Conservation (phyloP, 2,329 filamentous ascomycete species). For the Plectosphaerella cucumerina region DNA sequence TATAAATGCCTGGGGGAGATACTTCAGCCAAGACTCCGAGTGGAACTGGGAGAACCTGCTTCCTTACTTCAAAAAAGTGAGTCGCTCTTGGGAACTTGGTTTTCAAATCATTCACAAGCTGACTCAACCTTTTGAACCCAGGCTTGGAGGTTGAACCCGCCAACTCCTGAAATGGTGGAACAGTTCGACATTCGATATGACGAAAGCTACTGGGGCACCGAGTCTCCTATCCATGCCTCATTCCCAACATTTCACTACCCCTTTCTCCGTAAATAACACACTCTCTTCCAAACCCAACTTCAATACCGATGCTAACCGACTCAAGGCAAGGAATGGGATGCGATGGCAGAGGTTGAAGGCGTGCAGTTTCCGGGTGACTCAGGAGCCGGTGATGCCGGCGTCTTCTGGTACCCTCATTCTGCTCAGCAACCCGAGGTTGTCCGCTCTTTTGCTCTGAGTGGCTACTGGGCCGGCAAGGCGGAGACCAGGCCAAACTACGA, state of each 20-base stretch:
- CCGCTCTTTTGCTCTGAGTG: conserved; percentile 21
- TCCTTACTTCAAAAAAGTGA: conserved; percentile 22
- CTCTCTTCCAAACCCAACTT: not conserved
- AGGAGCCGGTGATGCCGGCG: conserved; percentile 18
- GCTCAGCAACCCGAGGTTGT: conserved; percentile 20
- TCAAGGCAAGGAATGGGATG: conserved; percentile 16
- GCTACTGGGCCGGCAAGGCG: conserved; percentile 20
- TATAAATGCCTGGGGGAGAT: conserved; percentile 20
- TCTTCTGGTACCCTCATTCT: conserved; percentile 27
- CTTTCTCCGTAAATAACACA: conserved; percentile 9
- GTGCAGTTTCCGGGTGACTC: conserved; percentile 19
- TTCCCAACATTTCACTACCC: conserved; percentile 18
- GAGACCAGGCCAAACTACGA: conserved; percentile 11
- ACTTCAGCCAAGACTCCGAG: conserved; percentile 12
- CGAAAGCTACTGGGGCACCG: conserved; percentile 16
- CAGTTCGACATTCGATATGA: conserved; percentile 21
- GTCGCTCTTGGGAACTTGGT: too few species aligned
- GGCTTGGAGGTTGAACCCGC: conserved; percentile 17
- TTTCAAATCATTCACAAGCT: not conserved
- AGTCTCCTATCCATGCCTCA: conserved; percentile 17
- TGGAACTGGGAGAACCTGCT: conserved; percentile 23
- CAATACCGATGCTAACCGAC: not conserved
- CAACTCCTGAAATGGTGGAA: conserved; percentile 11
- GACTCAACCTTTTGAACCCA: not conserved
- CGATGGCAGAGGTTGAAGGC: conserved; percentile 15